Percentiles rank a stretch among this genome's conserved stretches.
Evolutionary conservation across 192 early-diverging fungal genomes (phyloP).

Genomic region (Podila clonocystis): DNA sequence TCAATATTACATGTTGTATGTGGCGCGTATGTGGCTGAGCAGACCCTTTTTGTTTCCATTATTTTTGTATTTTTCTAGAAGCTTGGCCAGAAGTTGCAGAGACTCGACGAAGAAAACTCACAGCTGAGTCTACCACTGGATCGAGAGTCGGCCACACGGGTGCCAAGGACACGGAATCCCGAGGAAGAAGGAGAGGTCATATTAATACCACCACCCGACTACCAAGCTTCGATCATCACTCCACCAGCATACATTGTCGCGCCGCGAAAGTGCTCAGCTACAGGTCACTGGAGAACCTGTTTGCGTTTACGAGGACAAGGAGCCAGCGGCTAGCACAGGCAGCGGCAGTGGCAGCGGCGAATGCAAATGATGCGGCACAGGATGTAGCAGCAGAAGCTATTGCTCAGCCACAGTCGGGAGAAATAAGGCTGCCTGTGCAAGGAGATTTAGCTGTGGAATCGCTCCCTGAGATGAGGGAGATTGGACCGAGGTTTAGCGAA

Average conservation of each 20-base stretch:
- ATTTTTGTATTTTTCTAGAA: not conserved
- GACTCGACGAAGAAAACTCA: not conserved
- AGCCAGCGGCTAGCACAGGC: not conserved
- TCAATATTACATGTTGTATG: too few relatives aligned
- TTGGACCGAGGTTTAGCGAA: too few relatives aligned
- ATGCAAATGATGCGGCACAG: not conserved
- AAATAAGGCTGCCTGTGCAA: too few relatives aligned
- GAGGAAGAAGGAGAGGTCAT: not conserved
- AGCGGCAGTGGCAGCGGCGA: not conserved
- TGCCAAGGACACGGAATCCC: not conserved
- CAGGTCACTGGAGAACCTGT: conserved; percentile 14
- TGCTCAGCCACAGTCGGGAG: too few relatives aligned
- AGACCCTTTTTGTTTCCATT: too few relatives aligned
- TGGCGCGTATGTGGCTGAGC: too few relatives aligned
- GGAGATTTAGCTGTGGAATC: too few relatives aligned
- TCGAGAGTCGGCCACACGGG: not conserved
- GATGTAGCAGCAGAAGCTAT: not conserved
- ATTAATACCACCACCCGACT: conserved; percentile 13
- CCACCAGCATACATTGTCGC: conserved; percentile 14
- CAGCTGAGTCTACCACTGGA: not conserved
- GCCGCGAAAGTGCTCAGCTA: conserved; percentile 12
- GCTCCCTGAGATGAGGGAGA: too few relatives aligned
- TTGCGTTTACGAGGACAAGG: conserved; percentile 1
- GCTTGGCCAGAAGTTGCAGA: not conserved
- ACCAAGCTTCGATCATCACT: conserved; percentile 20